Base-by-base conservation (phyloP, 2,329 filamentous ascomycete species). In the Cadophora gregata region DNA sequence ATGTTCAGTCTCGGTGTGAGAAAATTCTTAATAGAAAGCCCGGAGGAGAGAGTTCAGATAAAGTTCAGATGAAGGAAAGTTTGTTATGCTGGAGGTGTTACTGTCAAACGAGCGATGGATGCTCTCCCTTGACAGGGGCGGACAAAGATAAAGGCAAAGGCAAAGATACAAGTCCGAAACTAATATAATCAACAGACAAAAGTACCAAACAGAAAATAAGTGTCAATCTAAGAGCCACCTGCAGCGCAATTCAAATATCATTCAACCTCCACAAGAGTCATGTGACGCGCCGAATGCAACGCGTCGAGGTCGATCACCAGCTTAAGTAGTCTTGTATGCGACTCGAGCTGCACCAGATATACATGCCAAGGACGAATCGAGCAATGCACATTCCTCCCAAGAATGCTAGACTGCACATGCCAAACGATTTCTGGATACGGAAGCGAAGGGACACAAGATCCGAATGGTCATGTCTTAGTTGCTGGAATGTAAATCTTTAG, bases 291-390 rank as follows among this genome's bases (percentile, higher is more conserved):
- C 12, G 4, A 58, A 16, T 12, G 1, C 21, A 25, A 42, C 3
- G 42, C 7, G 8, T 58, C 1, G 4, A 58, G 55, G 33, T 16
- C 21, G 55, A 58, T 58, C 33, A 38, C 33, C 55, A 8, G 42
- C 8, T 58, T 58, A 58, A 58, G 55, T 58, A 58, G 55, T 58
- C 55, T 42, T 58, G 55, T 56, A 36, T 27, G 33, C 55, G 33
- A 42, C 55, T 12, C 14, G 21, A 58, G 31, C 33, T 58, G 55
- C 33, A 24, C n/a, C 55, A 58, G 55, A 42, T 38, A 38, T 19
- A 58, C 24, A 16, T 12, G 55, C 55, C 33, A 58, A 42, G 31
- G 14, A 5, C 55, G 19, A 25, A n/a, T 47, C 42, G 6, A 47
- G 42, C 42, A 42, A 42, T 42, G 14, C 38, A 42, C 38, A 42